Evolutionary conservation across 2,329 filamentous ascomycete species (phyloP).

Genomic region (Shiraia bambusicola): DNA sequence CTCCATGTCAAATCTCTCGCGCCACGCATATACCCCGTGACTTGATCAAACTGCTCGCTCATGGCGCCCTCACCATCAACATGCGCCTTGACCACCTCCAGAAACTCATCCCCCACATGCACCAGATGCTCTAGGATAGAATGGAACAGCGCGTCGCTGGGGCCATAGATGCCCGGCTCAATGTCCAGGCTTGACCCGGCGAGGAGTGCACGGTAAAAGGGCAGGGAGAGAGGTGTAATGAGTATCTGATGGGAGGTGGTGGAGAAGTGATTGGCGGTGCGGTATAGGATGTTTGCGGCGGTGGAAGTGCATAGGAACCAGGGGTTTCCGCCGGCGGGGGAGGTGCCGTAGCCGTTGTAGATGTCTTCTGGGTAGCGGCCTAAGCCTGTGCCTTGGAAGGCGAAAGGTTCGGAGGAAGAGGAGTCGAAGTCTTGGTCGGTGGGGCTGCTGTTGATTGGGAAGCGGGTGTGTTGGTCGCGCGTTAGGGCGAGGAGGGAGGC

Average conservation of each 20-base stretch:
- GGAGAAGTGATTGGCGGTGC: conserved; percentile 35
- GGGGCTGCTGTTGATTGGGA: conserved; percentile 42
- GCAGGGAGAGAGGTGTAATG: conserved; percentile 32
- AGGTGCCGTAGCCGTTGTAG: conserved; percentile 43
- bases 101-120: conserved; percentile 44
- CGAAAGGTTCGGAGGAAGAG: conserved; percentile 5
- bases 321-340: conserved; percentile 38
- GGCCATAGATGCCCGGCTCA: conserved; percentile 26
- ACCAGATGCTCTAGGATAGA: conserved; percentile 36
- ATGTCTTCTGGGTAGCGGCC: conserved; percentile 49
- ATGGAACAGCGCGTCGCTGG: conserved; percentile 32
- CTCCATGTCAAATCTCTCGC: conserved; percentile 50
- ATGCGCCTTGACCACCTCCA: conserved; percentile 45
- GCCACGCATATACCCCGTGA: conserved; percentile 44
- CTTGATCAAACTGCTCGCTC: conserved; percentile 49
- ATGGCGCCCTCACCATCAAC: conserved; percentile 42
- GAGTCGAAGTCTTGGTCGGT: conserved; percentile 12
- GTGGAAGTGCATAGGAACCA: conserved; percentile 49
- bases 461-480: conserved; percentile 39
- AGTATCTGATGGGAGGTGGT: conserved; percentile 28
- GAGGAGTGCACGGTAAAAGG: conserved; percentile 44
- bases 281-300: conserved; percentile 46
- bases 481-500: conserved; percentile 38
- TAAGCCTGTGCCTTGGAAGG: conserved; percentile 39
- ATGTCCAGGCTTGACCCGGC: conserved; percentile 24